phyloP scores from a whole-genome alignment of 495 filamentous ascomycete species.

The Neurospora sp. region DNA sequence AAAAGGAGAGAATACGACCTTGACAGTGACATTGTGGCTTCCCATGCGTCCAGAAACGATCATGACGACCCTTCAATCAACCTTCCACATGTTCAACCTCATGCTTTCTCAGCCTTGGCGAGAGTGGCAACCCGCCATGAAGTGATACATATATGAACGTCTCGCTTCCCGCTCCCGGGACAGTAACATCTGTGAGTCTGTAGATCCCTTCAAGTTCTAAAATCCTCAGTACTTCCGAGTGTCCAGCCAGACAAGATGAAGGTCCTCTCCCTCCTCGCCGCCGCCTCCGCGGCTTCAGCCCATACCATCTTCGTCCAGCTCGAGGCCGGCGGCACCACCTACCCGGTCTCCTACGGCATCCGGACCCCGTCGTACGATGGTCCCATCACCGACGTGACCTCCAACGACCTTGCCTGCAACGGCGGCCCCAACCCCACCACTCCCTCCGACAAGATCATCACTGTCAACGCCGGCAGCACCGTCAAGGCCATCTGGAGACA shows the following conservation, averaged over 20 bases:
- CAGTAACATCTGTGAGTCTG: not conserved
- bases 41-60: not conserved
- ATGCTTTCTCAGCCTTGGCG: not conserved
- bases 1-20: not conserved
- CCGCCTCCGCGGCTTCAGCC: constrained; percentile 29
- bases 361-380: constrained; percentile 32
- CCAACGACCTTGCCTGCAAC: constrained; percentile 43
- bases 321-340: constrained; percentile 24
- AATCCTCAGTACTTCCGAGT: not conserved
- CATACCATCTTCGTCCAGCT: constrained; percentile 50
- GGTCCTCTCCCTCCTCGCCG: constrained; percentile 15
- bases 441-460: constrained; percentile 33
- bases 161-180: not conserved
- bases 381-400: constrained; percentile 43
- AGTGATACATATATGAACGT: not conserved
- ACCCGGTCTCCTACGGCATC: constrained; percentile 26
- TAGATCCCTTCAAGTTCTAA: not conserved
- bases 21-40: not conserved
- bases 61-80: not conserved
- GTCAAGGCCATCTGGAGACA: constrained; percentile 41
- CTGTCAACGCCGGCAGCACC: constrained; percentile 37
- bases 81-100: not conserved
- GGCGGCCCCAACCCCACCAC: constrained; percentile 44
- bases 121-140: not conserved
- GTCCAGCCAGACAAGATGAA: constrained; percentile 12